These are phyloP conservation scores for Scopulariopsis brevicaulis DNA, from an alignment of 2,329 filamentous ascomycete species.

Conservation along the genomic window DNA sequence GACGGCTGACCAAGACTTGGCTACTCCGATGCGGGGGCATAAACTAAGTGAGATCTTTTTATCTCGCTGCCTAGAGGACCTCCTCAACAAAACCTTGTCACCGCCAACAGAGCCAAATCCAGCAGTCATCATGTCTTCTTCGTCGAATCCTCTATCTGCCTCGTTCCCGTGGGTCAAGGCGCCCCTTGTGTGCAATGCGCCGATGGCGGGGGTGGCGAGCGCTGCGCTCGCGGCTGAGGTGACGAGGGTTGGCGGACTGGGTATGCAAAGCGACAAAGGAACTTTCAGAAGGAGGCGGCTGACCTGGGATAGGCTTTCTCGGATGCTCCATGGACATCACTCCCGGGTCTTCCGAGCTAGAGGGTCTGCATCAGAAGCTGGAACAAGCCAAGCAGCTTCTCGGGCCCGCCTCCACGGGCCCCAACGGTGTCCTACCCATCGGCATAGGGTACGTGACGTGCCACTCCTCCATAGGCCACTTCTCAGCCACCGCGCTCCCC, in stretches of 20 bases:
- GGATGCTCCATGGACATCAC: not conserved
- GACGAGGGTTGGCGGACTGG: not conserved
- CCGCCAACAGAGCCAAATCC: too few species aligned
- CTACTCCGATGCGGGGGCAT: too few species aligned
- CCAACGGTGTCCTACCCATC: not conserved
- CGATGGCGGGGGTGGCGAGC: not conserved
- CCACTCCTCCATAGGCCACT: not conserved
- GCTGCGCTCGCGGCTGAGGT: not conserved
- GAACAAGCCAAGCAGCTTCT: not conserved
- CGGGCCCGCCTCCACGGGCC: not conserved
- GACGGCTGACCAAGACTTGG: too few species aligned
- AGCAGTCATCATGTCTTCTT: not conserved
- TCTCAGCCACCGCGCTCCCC: not conserved
- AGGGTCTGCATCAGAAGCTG: not conserved
- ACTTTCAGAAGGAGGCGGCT: not conserved
- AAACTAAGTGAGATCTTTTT: too few species aligned
- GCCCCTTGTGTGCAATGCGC: not conserved
- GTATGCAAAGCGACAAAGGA: not conserved
- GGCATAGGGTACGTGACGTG: not conserved
- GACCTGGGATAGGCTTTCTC: not conserved
- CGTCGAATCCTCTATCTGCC: not conserved
- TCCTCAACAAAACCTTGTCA: too few species aligned
- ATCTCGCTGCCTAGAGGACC: too few species aligned
- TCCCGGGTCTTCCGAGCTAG: not conserved
- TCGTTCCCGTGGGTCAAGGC: not conserved